These are phyloP conservation scores for Nicotiana tabacum DNA, from an alignment of 257 asterid species.

Conservation along the genomic window DNA sequence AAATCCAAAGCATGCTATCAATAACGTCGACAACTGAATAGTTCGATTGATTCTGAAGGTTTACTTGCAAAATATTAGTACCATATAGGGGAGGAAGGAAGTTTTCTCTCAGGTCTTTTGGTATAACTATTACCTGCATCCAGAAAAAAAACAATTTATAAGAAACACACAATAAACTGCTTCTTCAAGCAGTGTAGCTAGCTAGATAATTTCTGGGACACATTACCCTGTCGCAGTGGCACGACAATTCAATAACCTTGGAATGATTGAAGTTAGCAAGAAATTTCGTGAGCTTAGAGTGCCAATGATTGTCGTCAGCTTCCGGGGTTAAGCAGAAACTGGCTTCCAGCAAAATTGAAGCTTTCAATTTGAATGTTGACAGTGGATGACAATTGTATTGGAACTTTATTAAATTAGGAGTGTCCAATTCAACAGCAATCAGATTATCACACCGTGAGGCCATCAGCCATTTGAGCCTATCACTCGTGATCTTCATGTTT, in stretches of 20 bases:
- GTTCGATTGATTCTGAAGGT: not conserved
- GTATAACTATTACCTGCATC: not conserved
- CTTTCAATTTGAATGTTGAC: not conserved
- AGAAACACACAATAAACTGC: not conserved
- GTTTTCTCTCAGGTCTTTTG: not conserved
- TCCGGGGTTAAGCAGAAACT: not conserved
- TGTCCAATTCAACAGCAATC: not conserved
- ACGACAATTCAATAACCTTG: not conserved
- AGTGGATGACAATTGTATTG: not conserved
- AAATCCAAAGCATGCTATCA: not conserved
- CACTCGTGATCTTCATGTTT: not conserved
- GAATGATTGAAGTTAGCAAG: not conserved
- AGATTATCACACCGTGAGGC: not conserved
- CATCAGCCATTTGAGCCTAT: not conserved
- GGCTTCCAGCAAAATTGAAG: not conserved
- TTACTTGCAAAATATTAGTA: not conserved
- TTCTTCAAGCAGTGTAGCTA: not conserved
- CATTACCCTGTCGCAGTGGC: not conserved
- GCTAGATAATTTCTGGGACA: not conserved
- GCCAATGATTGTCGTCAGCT: not conserved
- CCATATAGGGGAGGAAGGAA: not conserved
- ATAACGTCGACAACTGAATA: not conserved
- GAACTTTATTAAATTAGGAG: not conserved
- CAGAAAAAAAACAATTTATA: not conserved
- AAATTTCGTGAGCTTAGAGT: not conserved